Evolutionary conservation across 2,329 filamentous ascomycete genomes (phyloP).

Genomic region (Dactylellina drechsleri): DNA sequence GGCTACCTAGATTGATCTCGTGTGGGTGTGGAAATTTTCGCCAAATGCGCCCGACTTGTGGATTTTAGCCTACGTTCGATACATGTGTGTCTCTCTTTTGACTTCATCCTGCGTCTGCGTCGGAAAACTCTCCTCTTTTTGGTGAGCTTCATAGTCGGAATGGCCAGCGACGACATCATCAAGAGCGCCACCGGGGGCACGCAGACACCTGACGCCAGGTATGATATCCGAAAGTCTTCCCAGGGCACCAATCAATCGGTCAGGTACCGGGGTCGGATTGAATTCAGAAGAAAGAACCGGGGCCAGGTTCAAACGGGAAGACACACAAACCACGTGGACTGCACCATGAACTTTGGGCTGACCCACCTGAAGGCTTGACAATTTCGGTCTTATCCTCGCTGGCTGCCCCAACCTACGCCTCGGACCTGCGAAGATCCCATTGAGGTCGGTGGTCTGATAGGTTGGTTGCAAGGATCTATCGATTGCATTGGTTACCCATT

Average conservation of each 20-base stretch:
- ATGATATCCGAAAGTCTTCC: conserved; percentile 22
- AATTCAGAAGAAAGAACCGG: conserved; percentile 3
- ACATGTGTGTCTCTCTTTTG: conserved; percentile 3
- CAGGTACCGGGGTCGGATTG: conserved; percentile 33
- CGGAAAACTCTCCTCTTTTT: conserved; percentile 12
- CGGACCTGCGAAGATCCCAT: conserved; percentile 34
- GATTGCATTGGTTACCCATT: conserved; percentile 33
- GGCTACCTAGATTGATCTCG: conserved; percentile 33
- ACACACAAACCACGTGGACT: conserved; percentile 52
- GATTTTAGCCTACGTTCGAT: conserved; percentile 16
- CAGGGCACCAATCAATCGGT: conserved; percentile 25
- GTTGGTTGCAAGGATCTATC: conserved; percentile 44
- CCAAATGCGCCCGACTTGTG: conserved; percentile 6
- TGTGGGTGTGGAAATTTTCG: conserved; percentile 7
- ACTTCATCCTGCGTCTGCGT: conserved; percentile 11
- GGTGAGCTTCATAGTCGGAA: background rate
- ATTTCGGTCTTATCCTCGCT: conserved; percentile 16
- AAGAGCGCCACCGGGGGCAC: conserved; percentile 3
- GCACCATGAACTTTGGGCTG: conserved; percentile 37
- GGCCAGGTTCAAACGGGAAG: conserved; percentile 50
- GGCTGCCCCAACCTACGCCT: conserved; percentile 12
- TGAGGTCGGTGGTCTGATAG: conserved; percentile 43
- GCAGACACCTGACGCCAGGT: conserved; percentile 3
- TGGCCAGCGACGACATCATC: background rate
- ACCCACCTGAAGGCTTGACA: conserved; percentile 35